phyloP scores from a whole-genome alignment of 345 rosid species.

The Bruguiera gymnorhiza region DNA sequence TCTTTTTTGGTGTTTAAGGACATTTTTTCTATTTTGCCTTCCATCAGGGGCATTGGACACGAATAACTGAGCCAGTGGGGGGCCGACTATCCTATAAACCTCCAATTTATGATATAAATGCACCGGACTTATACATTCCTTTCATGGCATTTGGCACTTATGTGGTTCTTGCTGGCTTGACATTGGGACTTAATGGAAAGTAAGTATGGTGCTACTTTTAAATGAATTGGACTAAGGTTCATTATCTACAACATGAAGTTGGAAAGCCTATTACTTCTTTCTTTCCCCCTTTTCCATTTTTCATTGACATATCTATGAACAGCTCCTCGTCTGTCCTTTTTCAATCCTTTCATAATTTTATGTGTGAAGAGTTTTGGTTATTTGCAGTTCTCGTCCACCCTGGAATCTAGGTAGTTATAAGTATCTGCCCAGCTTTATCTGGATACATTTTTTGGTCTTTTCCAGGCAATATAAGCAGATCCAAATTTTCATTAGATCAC shows the following conservation, averaged over 20 bases:
- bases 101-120: constrained; percentile 85
- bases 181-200: constrained; percentile 82
- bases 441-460: too few relatives aligned
- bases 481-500: not conserved
- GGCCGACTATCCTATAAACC: constrained; percentile 98
- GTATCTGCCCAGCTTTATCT: too few relatives aligned
- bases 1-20: not conserved
- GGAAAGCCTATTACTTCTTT: not conserved
- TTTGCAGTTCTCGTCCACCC: not conserved
- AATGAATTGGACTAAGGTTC: not conserved
- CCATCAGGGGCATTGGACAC: constrained; percentile 86
- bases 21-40: constrained; percentile 13
- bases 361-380: not conserved
- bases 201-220: constrained; percentile 35
- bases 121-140: constrained; percentile 92
- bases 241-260: not conserved
- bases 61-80: constrained; percentile 93
- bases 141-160: constrained; percentile 94
- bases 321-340: not conserved
- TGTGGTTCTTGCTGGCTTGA: constrained; percentile 82
- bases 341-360: not conserved
- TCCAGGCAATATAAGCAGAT: not conserved
- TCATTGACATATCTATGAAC: not conserved
- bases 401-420: not conserved
- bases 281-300: not conserved